Evolutionary conservation across 306 rosid species (phyloP).

Genomic region (Cucurbita argyrosperma): DNA sequence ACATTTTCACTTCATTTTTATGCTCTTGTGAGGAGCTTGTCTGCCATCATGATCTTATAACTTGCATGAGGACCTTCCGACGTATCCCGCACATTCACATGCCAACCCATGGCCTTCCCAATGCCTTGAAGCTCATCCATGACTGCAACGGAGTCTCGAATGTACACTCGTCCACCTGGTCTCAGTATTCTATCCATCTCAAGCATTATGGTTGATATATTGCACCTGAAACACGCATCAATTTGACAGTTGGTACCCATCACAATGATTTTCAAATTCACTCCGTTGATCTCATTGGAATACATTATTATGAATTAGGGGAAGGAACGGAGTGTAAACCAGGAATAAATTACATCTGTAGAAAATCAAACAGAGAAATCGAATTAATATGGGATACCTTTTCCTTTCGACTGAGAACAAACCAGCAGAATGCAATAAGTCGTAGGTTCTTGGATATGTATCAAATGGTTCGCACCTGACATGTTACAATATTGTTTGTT

Average conservation of each 20-base stretch:
- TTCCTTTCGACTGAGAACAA: conserved; percentile 64
- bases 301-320: too few species aligned
- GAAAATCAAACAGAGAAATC: neutral
- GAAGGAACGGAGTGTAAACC: too few species aligned
- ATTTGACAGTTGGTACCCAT: neutral
- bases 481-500: neutral
- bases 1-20: neutral
- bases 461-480: conserved; percentile 92
- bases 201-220: conserved; percentile 61
- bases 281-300: neutral
- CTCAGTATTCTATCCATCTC: conserved; percentile 86
- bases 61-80: conserved; percentile 89
- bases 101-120: conserved; percentile 50
- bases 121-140: conserved; percentile 45
- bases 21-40: conserved; percentile 41
- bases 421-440: conserved; percentile 67
- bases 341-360: neutral
- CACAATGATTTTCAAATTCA: neutral
- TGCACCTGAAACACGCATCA: conserved; percentile 36
- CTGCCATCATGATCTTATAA: conserved; percentile 55
- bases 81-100: conserved; percentile 24
- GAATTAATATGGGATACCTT: conserved; percentile 17
- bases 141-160: conserved; percentile 47
- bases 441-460: conserved; percentile 88
- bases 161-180: conserved; percentile 72